Percentiles rank a stretch among this genome's conserved stretches.
Evolutionary conservation across 1,139 yeast genomes (phyloP).

Genomic region (Candida tropicalis): DNA sequence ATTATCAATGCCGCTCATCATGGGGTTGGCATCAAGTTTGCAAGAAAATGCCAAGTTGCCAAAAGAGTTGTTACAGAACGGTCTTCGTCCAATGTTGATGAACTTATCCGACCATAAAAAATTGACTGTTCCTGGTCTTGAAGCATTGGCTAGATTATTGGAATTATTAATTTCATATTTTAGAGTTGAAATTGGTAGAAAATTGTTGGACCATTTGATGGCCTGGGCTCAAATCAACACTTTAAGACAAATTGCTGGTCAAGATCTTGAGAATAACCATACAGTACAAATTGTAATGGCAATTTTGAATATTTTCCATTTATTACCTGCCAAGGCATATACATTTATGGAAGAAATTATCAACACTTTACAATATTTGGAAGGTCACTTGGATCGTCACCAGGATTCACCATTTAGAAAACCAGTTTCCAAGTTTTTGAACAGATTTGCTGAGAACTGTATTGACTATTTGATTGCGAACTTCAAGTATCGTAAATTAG

Average conservation of each 20-base stretch:
- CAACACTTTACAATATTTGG: slow-evolving; percentile 73
- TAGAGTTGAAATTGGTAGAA: slow-evolving; percentile 95
- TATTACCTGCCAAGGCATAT: slow-evolving; percentile 89
- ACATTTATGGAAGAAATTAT: slow-evolving; percentile 89
- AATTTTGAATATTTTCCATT: slow-evolving; percentile 86
- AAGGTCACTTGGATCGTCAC: slow-evolving; percentile 81
- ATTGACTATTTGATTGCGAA: slow-evolving; percentile 70
- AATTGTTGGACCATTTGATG: slow-evolving; percentile 86
- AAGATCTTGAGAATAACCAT: slow-evolving; percentile 76
- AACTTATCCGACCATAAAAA: slow-evolving; percentile 92
- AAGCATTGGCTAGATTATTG: slow-evolving; percentile 83
- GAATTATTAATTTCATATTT: slow-evolving; percentile 90
- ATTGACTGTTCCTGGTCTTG: slow-evolving; percentile 84
- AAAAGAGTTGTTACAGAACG: slow-evolving; percentile 88
- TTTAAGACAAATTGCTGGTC: slow-evolving; percentile 68
- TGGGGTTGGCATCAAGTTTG: slow-evolving; percentile 80
- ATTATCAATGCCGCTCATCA: slow-evolving; percentile 92
- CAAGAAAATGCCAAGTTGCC: slow-evolving; percentile 89
- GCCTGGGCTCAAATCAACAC: slow-evolving; percentile 95
- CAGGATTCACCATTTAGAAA: slow-evolving; percentile 86
- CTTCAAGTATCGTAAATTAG: slow-evolving; percentile 68
- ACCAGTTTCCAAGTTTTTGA: slow-evolving; percentile 88
- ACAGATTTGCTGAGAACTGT: slow-evolving; percentile 79
- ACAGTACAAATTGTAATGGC: slow-evolving; percentile 88
- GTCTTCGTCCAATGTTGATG: slow-evolving; percentile 93